Base-by-base conservation (phyloP, 2,329 filamentous ascomycete genomes). In the Beauveria brongniartii region DNA sequence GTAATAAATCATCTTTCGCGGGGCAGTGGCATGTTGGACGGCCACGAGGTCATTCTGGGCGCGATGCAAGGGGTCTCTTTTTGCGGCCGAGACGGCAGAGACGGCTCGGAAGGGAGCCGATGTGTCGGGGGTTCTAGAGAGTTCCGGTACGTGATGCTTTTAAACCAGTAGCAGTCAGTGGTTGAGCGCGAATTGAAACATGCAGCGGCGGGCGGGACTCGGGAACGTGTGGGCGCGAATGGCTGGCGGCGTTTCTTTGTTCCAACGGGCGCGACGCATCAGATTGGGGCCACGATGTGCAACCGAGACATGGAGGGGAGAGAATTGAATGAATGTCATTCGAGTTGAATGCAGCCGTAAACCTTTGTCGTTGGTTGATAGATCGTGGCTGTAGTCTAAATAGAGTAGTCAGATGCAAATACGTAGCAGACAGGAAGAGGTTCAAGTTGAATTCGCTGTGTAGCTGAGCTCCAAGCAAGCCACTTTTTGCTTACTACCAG, bases 181-280 rank as follows among this genome's bases (percentile, higher is more conserved):
- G 24, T 22, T 43, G 47, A 52, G 56, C 56, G 24, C 34, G 47
- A 41, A 37, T 58, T 22, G 46, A 48, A 58, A 50, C 55, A 58
- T 41, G 34, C 47, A 30, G 30, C 28, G 22, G 20, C 12, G 10
- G 47, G 20, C 55, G 22, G 28, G 55, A 41, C 46, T 57, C 30
- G 44, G 40, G 12, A 46, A 16, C 18, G 26, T 10, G 54, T 44
- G n/a, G 54, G 44, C 24, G 24, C 24, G 55, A 44, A 30, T 43
- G 47, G 55, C 24, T 51, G 47, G 30, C 8, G n/a, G 5, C 28
- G 22, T 18, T 55, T 55, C 14, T 28, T 47, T 37, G 22, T 47
- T 24, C 8, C 50, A 40, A 7, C 20, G 6, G 20, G 28, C 37
- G 44, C 22, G 26, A 52, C 20, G 34, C 41, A 40, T 57, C 55